Evolutionary conservation across 371 early-diverging fungal genomes (phyloP).

Genomic region (Rhizopus microsporus): DNA sequence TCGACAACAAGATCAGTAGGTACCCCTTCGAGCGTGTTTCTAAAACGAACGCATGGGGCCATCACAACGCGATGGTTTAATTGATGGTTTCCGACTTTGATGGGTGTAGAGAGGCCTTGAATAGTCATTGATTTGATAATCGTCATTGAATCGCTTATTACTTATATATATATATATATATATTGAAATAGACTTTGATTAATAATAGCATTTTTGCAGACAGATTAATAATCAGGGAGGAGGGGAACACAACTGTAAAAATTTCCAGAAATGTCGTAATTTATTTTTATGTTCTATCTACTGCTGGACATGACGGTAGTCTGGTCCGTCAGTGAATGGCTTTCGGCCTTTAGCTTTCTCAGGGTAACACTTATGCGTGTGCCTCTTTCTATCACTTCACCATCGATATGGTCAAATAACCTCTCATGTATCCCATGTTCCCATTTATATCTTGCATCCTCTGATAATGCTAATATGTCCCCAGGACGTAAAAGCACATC

Average conservation of each 20-base stretch:
- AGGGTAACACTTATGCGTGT: slow-evolving; percentile 47
- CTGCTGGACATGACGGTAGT: too few relatives aligned
- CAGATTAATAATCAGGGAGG: too few relatives aligned
- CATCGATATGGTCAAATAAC: slow-evolving; percentile 26
- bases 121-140: too few relatives aligned
- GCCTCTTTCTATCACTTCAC: slow-evolving; percentile 33
- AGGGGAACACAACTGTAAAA: too few relatives aligned
- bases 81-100: slow-evolving; percentile 27
- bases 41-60: slow-evolving; percentile 51
- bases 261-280: too few relatives aligned
- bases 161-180: too few relatives aligned
- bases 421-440: slow-evolving; percentile 45
- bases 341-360: slow-evolving; percentile 24
- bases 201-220: too few relatives aligned
- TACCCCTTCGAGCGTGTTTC: slow-evolving; percentile 26
- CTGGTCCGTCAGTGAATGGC: too few relatives aligned
- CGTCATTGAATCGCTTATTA: too few relatives aligned
- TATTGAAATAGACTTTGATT: too few relatives aligned
- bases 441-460: slow-evolving; percentile 45
- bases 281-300: slow-evolving; percentile 6
- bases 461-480: slow-evolving; percentile 37
- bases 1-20: slow-evolving; percentile 42
- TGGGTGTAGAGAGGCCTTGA: slow-evolving; percentile 12
- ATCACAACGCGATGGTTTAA: slow-evolving; percentile 51
- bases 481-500: slow-evolving; percentile 40